Base-by-base conservation (phyloP, 2,329 filamentous ascomycete genomes). In the Penicillium sp. region DNA sequence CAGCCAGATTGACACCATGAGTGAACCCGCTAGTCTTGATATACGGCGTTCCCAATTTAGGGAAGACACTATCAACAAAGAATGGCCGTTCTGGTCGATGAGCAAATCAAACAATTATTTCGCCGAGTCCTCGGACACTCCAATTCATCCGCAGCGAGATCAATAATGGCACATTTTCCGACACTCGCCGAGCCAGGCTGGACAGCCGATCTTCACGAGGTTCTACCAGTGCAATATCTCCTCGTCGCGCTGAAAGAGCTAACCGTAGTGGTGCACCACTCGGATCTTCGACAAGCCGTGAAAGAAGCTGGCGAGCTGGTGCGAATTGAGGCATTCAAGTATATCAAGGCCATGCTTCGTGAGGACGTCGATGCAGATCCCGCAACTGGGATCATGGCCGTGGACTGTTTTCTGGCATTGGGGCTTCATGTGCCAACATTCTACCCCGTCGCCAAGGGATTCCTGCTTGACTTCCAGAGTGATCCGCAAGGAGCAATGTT, bases 1-100 rank as follows among this genome's bases (percentile, higher is more conserved):
- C 77, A 2, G 77, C 82, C 37, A 80, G 75, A 64, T 83, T 84
- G 42, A 84, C 82, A 3, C 78, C 82, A 61, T 84, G 82, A 26
- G 78, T 70, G 62, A 77, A 83, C 5, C 76, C 65, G 42, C 78
- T 76, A 6, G 73, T 68, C 60, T 78, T 75, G 56, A 78, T 72
- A 66, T 76, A 81, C 13, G 70, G 69, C 4, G 42, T 45, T 6
- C 42, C 42, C 10, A 45, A 10, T 1, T 9, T 45, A 45, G 19
- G 42, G 8, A 45, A 24, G 1, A 45, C 42, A 1, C 69, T 72
- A 22, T 77, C 72, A 1, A 68, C 69, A 61, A 78, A 82, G 72
- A 76, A 82, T 40, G 37, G 37, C 37, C 37, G 17, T n/a, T n/a
- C 9, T 40, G 5, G 37, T n/a, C 17, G 37, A 40, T 17, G 37